Evolutionary conservation across 2,329 filamentous ascomycete genomes (phyloP).

Genomic region (Thielaviopsis populi): DNA sequence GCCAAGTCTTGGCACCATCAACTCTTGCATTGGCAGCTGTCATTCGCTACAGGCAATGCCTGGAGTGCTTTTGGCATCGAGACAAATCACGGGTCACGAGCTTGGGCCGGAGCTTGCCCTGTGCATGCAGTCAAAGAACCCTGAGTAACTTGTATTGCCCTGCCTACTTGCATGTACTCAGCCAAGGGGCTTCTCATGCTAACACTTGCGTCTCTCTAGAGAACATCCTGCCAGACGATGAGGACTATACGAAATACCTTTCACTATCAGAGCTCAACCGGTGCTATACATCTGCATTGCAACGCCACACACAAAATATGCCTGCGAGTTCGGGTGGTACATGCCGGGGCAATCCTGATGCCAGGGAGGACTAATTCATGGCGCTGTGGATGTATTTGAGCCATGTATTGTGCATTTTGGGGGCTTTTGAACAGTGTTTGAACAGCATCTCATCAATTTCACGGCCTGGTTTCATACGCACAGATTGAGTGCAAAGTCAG

Average conservation of each 20-base stretch:
- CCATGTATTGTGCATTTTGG: not conserved
- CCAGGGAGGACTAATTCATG: too few species aligned
- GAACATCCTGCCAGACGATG: too few species aligned
- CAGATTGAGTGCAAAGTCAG: too few species aligned
- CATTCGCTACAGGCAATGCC: not conserved
- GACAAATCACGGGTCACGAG: not conserved
- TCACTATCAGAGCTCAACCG: too few species aligned
- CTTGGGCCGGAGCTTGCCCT: not conserved
- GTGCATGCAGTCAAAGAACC: not conserved
- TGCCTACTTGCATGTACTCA: not conserved
- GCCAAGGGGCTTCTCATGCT: not conserved
- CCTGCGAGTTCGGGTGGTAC: constrained; percentile 36
- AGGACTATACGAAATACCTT: too few species aligned
- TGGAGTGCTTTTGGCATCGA: constrained; percentile 4
- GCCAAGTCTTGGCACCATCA: not conserved
- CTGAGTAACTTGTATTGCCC: not conserved
- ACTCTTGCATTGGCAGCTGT: not conserved
- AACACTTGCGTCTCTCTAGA: constrained; percentile 22
- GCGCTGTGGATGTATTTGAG: not conserved
- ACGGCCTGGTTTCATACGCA: too few species aligned
- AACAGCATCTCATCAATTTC: too few species aligned
- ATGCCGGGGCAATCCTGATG: constrained; percentile 31
- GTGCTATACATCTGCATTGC: too few species aligned
- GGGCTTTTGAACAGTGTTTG: not conserved
- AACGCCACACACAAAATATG: constrained; percentile 27